Percentiles rank a stretch among this genome's conserved stretches.
Conservation (phyloP, 768 basidiomycete species). For the Suillus fuscotomentosus region DNA sequence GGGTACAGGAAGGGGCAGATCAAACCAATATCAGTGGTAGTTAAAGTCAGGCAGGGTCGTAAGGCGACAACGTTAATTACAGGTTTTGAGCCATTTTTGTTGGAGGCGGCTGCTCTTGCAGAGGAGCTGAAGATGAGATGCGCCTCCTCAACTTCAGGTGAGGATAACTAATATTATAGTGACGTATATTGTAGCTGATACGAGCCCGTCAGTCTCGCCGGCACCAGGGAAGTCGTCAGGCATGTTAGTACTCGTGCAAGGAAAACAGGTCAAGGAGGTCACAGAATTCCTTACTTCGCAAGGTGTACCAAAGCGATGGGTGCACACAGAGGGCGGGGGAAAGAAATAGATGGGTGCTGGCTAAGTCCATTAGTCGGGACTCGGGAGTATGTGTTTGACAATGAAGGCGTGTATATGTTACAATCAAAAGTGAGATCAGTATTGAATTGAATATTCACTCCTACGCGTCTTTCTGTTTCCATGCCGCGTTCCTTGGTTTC, state of each 20-base stretch:
- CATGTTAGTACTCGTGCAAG: constrained; percentile 80
- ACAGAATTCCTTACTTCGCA: constrained; percentile 61
- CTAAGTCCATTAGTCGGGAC: not conserved
- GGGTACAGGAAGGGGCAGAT: constrained; percentile 69
- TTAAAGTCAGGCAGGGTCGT: constrained; percentile 75
- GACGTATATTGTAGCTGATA: not conserved
- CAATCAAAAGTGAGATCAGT: not conserved
- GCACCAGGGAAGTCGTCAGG: constrained; percentile 56
- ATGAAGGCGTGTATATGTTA: constrained; percentile 1
- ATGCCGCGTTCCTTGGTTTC: not conserved
- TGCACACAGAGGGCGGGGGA: constrained; percentile 47
- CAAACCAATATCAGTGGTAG: constrained; percentile 64
- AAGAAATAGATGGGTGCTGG: constrained; percentile 41
- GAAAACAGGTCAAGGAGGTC: constrained; percentile 71
- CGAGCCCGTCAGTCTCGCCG: constrained; percentile 49
- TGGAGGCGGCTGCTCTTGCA: constrained; percentile 69
- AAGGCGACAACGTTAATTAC: constrained; percentile 76
- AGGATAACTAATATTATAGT: constrained; percentile 17
- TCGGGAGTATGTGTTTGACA: constrained; percentile 1
- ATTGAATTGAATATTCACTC: not conserved
- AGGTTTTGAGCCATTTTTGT: constrained; percentile 75
- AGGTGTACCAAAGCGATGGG: constrained; percentile 84
- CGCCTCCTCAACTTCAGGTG: constrained; percentile 78
- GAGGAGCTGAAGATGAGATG: constrained; percentile 77
- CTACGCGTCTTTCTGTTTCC: not conserved